Evolutionary conservation across 2,329 filamentous ascomycete species (phyloP), one percentile per base, ranked within the genome.

Genomic region (Cryphonectria parasitica): DNA sequence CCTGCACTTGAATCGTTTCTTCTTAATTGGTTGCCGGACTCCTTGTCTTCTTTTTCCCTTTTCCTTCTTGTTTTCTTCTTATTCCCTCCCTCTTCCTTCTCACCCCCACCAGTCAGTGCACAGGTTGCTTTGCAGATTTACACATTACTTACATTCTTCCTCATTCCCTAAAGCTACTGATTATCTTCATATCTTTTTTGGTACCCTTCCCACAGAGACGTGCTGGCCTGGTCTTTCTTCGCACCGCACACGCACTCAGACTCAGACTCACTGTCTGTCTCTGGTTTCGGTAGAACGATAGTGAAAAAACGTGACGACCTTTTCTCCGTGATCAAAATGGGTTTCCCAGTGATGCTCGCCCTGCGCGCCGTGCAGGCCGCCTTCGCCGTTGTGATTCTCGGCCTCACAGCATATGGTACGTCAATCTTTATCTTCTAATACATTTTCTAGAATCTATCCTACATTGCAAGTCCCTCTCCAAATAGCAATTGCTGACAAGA

Each of bases 391-490:
- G 77, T 83, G 22, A 79, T 86, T n/a, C 73, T 89, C 52, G 81
- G 78, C 52, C 81, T 88, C 5, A 83, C 86, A 36, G 81, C 79
- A 64, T 87, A 84, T 76, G 84, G 86, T 88, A 82, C n/a, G 80
- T 75, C 66, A 64, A 39, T 41, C n/a, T 43, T 19, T 19, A 28
- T n/a, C 11, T 36, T 31, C 13, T 39, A 62, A 62, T 4, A 17
- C 0, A 13, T n/a, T n/a, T 22, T 45, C 19, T 22, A 22, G 17
- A 22, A 22, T 22, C n/a, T 19, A 0, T 19, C 6, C 34, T 63
- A 43, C 61, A 1, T 13, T 6, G 22, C 28, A 28, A 34, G 34
- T 22, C 11, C 11, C 60, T 22, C 63, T 56, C 34, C 65, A 52
- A 19, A 49, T 11, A 8, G 25, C 28, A 17, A 31, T 8, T 17